Evolutionary conservation across 495 filamentous ascomycete species (phyloP), one percentile per base, ranked within the genome.

Genomic region (Talaromyces thailandensis): DNA sequence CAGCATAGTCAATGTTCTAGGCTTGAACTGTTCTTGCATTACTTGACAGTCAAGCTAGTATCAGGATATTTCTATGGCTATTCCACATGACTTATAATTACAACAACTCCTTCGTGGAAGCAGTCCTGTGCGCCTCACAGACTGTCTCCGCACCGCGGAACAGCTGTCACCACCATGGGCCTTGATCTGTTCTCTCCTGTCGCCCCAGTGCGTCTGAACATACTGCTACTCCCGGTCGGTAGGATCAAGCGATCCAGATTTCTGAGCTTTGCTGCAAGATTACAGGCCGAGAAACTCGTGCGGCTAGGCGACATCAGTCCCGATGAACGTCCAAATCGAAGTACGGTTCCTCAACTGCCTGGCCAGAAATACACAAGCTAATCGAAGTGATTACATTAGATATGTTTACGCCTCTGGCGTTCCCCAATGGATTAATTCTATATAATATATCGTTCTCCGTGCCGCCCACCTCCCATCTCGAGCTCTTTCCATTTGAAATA

Each of bases 371-470:
- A 65, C 56, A 37, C 64, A 31, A 58, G 56, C 50, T 63, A 23
- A 62, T 28, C 66, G 62, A 58, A 53, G 35, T 63, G 28, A 25
- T 21, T 65, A 60, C 64, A 63, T 28, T 69, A 96, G 93, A 92
- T 68, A 93, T 96, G 87, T 96, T 98, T 72, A 95, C 92, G 50
- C 94, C 94, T 26, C 79, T 96, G 65, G 92, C 91, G 2, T 98
- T 96, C 71, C 93, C 93, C 8, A 84, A 85, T 63, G 94, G 94
- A 60, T 84, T 87, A 65, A 88, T 99, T 65, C 82, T 97, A 64
- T 97, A 95, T 81, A 89, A 96, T 70, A 80, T 97, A 59, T 87
- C 89, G 43, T 91, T 88, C 57, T 88, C 90, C 64, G 78, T 89
- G 64, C 86, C 91, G 56, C 83, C 90, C 37, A 81, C 88, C 37